Conservation (phyloP, 192 early-diverging fungal species). For the Radiomyces spectabilis region DNA sequence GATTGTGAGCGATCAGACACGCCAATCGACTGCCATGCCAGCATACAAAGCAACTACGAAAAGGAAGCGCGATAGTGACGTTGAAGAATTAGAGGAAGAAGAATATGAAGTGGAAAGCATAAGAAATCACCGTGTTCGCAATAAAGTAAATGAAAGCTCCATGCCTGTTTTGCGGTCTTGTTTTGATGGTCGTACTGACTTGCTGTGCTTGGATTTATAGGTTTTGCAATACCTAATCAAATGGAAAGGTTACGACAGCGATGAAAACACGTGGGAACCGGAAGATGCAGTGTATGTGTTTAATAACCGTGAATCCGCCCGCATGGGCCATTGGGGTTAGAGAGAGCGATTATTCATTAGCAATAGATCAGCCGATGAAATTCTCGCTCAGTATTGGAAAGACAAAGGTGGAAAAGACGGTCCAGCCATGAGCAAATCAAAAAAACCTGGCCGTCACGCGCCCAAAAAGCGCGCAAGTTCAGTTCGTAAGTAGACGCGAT, state of each 20-base stretch:
- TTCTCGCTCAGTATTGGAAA: not conserved
- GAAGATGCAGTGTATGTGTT: not conserved
- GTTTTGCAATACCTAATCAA: constrained; percentile 3
- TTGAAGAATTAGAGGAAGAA: not conserved
- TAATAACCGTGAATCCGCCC: not conserved
- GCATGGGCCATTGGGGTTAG: not conserved
- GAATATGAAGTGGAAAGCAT: constrained; percentile 3
- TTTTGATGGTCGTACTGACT: not conserved
- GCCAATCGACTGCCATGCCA: too few species aligned
- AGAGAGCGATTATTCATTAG: not conserved
- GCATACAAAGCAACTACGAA: too few species aligned
- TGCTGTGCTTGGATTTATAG: too few species aligned
- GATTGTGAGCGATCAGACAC: too few species aligned
- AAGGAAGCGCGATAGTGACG: too few species aligned
- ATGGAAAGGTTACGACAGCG: not conserved
- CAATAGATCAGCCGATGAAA: not conserved
- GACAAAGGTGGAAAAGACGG: not conserved
- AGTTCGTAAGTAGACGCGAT: too few species aligned
- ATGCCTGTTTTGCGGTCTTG: not conserved
- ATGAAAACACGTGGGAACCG: not conserved
- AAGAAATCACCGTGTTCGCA: not conserved
- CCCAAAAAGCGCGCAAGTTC: too few species aligned
- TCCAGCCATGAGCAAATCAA: not conserved
- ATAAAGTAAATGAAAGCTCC: not conserved
- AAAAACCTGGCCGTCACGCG: not conserved